A percentile compares a stretch with the other conserved stretches of the same genome.
Evolutionary conservation across 257 asterid genomes (phyloP).

Genomic region (Dorcoceras hygrometricum): DNA sequence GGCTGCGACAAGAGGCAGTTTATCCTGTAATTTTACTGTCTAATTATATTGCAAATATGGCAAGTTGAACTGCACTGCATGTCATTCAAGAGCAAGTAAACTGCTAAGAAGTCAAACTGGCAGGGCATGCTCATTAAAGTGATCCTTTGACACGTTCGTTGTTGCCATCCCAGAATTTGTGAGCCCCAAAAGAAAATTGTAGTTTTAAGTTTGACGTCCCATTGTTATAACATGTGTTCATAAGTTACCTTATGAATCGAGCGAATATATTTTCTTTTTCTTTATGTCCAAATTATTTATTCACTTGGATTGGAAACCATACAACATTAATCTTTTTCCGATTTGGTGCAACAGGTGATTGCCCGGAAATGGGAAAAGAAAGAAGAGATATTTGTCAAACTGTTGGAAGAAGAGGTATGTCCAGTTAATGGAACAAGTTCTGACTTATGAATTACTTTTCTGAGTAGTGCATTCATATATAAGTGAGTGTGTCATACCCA

Average conservation of each 20-base stretch:
- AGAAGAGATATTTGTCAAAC: constrained; percentile 63
- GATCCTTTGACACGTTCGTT: neutral
- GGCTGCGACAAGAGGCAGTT: too few species aligned
- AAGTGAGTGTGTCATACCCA: neutral
- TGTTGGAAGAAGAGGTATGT: constrained; percentile 78
- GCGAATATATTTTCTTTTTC: neutral
- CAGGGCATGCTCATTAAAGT: neutral
- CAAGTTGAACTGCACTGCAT: too few species aligned
- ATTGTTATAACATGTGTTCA: neutral
- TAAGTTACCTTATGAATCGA: constrained; percentile 4
- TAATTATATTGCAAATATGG: too few species aligned
- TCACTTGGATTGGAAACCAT: constrained; percentile 5
- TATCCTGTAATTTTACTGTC: too few species aligned
- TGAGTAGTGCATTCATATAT: neutral
- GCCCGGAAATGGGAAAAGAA: constrained; percentile 75
- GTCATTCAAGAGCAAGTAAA: too few species aligned
- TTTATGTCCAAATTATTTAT: constrained; percentile 9
- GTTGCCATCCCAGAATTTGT: neutral
- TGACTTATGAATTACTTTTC: neutral
- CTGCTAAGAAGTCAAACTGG: too few species aligned
- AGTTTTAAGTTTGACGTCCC: neutral
- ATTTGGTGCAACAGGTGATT: constrained; percentile 53
- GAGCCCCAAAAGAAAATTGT: constrained; percentile 6
- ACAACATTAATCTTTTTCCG: constrained; percentile 9
- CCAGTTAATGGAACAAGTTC: neutral